These are phyloP conservation scores for Starmerella cellae DNA, from an alignment of 805 yeast species.

Conservation along the genomic window DNA sequence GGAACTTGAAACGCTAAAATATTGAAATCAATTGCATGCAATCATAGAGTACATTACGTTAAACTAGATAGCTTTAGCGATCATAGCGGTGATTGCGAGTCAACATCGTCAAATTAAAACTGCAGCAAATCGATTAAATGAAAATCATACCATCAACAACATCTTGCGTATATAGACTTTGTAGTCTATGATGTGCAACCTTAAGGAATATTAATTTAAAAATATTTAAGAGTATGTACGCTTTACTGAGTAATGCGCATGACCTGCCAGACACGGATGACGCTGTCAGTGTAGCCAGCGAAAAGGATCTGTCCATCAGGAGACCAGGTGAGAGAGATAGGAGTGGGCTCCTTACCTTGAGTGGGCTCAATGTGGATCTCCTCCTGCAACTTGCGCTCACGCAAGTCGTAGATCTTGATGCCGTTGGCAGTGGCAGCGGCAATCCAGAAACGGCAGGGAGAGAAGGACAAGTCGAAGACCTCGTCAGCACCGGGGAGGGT, in stretches of 20 bases:
- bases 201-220: too few species aligned
- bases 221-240: not conserved
- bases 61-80: too few species aligned
- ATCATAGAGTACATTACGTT: too few species aligned
- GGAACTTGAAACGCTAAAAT: too few species aligned
- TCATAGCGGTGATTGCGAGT: too few species aligned
- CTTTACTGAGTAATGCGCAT: constrained; percentile 35
- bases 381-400: constrained; percentile 96
- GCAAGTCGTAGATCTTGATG: constrained; percentile 95
- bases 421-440: constrained; percentile 98
- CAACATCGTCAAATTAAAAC: too few species aligned
- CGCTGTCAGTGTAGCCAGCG: constrained; percentile 99
- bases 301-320: constrained; percentile 99
- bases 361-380: constrained; percentile 64
- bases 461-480: constrained; percentile 96
- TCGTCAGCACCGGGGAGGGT: constrained; percentile 90
- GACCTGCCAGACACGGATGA: constrained; percentile 99
- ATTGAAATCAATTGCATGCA: too few species aligned
- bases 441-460: constrained; percentile 99
- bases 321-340: constrained; percentile 97
- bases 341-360: constrained; percentile 94
- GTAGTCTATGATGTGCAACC: too few species aligned
- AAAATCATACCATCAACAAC: too few species aligned
- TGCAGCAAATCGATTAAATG: too few species aligned
- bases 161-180: too few species aligned